phyloP scores from a whole-genome alignment of 805 yeast genomes.

The Barnettozyma wickerhamii region DNA sequence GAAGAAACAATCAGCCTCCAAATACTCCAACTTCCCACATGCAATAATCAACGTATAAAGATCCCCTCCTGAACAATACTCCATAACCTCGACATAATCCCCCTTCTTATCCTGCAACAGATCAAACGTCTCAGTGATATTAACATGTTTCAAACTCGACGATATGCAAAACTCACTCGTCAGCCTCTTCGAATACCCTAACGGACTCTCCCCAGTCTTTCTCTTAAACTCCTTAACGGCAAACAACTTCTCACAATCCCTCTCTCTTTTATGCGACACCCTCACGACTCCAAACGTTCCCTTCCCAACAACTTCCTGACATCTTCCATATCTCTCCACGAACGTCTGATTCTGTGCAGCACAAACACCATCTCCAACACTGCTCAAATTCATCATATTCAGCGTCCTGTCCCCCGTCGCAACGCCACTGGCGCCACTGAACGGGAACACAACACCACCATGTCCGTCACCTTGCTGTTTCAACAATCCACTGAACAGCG shows the following conservation, averaged over 20 bases:
- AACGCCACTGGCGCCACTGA: constrained; percentile 32
- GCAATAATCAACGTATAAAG: constrained; percentile 69
- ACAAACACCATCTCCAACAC: not conserved
- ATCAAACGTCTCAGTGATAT: constrained; percentile 74
- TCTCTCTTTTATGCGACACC: constrained; percentile 67
- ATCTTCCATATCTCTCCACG: constrained; percentile 86
- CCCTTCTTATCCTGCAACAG: constrained; percentile 77
- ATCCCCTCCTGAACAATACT: constrained; percentile 80
- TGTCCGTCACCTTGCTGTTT: constrained; percentile 27
- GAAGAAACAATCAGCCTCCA: constrained; percentile 88
- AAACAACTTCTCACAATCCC: constrained; percentile 46
- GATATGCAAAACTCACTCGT: constrained; percentile 83
- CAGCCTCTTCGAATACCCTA: constrained; percentile 65
- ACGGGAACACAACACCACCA: constrained; percentile 31
- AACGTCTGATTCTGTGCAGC: constrained; percentile 45
- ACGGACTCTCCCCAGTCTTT: constrained; percentile 55
- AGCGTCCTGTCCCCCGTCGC: not conserved
- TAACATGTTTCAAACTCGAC: constrained; percentile 69
- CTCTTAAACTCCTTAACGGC: constrained; percentile 87
- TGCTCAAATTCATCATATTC: not conserved
- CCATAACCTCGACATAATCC: constrained; percentile 83
- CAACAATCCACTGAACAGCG: constrained; percentile 63
- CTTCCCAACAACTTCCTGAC: constrained; percentile 91
- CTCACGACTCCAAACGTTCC: constrained; percentile 95
- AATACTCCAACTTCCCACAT: constrained; percentile 71